phyloP scores from a whole-genome alignment of 805 yeast genomes.

The Saitoella complicata region DNA sequence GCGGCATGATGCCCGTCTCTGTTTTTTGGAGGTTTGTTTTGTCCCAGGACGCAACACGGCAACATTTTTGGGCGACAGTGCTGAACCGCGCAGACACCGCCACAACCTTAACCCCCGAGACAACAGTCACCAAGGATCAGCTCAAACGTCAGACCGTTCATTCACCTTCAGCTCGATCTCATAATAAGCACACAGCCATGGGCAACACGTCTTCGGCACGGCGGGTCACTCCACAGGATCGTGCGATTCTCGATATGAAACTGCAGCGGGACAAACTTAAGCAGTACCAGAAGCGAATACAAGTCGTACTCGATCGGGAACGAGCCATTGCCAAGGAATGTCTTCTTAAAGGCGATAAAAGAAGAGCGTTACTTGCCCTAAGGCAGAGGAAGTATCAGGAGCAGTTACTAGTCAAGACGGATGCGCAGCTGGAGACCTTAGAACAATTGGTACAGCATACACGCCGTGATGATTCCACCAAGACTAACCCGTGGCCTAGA shows the following conservation, averaged over 20 bases:
- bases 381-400: constrained; percentile 72
- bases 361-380: constrained; percentile 51
- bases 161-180: too few relatives aligned
- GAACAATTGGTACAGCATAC: constrained; percentile 55
- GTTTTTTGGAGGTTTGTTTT: too few relatives aligned
- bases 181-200: too few relatives aligned
- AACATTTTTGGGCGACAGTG: too few relatives aligned
- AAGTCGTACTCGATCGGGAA: constrained; percentile 44
- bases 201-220: constrained; percentile 5
- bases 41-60: too few relatives aligned
- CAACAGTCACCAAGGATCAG: too few relatives aligned
- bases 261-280: constrained; percentile 72
- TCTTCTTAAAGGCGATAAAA: constrained; percentile 35
- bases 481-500: constrained; percentile 5
- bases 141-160: too few relatives aligned
- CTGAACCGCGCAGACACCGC: too few relatives aligned
- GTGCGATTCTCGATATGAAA: constrained; percentile 72
- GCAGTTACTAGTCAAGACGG: constrained; percentile 49
- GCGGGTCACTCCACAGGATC: constrained; percentile 68
- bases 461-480: not conserved
- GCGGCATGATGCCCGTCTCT: too few relatives aligned
- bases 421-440: constrained; percentile 59
- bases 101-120: too few relatives aligned
- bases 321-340: constrained; percentile 41
- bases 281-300: constrained; percentile 50